Evolutionary conservation across 2,329 filamentous ascomycete species (phyloP).

Genomic region (Trichoderma hamatum): DNA sequence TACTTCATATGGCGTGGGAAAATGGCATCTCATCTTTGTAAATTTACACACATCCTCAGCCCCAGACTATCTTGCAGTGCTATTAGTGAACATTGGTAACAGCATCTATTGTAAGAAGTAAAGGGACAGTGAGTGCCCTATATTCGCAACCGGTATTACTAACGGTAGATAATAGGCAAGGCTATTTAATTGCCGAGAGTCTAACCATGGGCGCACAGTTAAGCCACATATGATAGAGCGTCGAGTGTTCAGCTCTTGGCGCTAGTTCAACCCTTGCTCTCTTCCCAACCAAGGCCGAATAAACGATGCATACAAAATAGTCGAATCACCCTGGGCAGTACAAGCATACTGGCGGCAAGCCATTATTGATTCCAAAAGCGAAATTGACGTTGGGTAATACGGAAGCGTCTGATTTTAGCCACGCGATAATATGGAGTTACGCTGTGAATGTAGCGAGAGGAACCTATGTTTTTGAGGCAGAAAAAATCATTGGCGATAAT

Average conservation of each 20-base stretch:
- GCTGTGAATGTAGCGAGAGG: neutral
- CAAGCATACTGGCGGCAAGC: neutral
- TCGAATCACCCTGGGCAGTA: neutral
- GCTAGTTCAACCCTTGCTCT: neutral
- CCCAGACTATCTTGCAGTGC: neutral
- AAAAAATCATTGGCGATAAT: neutral
- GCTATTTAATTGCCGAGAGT: neutral
- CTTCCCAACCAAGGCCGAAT: neutral
- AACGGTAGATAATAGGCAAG: neutral
- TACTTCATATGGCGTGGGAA: neutral
- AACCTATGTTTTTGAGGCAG: neutral
- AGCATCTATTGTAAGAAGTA: neutral
- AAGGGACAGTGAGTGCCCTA: neutral
- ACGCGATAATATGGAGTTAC: neutral
- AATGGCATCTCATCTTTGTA: neutral
- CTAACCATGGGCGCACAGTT: neutral
- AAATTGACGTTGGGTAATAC: constrained; percentile 1
- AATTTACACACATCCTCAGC: neutral
- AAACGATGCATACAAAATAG: neutral
- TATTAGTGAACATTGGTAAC: neutral
- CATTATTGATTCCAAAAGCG: neutral
- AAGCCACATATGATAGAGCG: neutral
- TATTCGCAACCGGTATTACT: neutral
- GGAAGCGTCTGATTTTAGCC: neutral
- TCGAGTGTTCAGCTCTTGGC: neutral